Evolutionary conservation across 129 eudicot species (phyloP), one percentile per base, ranked within the genome.

Genomic region (Tagetes patula): DNA sequence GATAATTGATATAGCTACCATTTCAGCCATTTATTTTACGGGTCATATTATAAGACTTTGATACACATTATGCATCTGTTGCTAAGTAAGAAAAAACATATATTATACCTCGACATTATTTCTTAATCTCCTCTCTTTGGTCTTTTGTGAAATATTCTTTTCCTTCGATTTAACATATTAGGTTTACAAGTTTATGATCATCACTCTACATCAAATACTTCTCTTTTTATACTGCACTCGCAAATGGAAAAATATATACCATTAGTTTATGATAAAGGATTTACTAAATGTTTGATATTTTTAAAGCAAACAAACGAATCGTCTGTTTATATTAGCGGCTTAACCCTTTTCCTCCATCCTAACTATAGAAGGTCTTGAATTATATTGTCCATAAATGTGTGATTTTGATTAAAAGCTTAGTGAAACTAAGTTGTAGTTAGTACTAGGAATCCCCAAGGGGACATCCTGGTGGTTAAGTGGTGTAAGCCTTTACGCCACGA

Each of bases 351-450:
- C 45, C 12, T 10, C 36, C n/a, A 2, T 65, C 37, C 8, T 45
- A 66, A 55, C n/a, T 4, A 7, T 66, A 66, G 27, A 66, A 8
- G 37, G 32, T 43, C 58, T 46, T 8, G 37, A 34, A 61, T 36
- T 8, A 70, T 4, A 37, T 49, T 37, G 10, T n/a, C n/a, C 7
- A 2, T 6, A 14, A 8, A 36, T 53, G 64, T 11, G 20, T 10
- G 8, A 11, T 42, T 30, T 27, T 45, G 41, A 4, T 46, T 4
- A 32, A 10, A 59, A 38, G 33, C 34, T 70, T 30, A 36, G 48
- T 65, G 64, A 65, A 3, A 50, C n/a, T 40, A 12, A 53, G 45
- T 52, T 5, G 54, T 65, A 62, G 74, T 69, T 49, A 49, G 37
- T 52, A 66, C 27, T 20, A 20, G 27, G 27, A 20, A 20, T 20